Conservation (phyloP, 2,329 filamentous ascomycete species). For the Pseudopyrenochaeta lycopersici region DNA sequence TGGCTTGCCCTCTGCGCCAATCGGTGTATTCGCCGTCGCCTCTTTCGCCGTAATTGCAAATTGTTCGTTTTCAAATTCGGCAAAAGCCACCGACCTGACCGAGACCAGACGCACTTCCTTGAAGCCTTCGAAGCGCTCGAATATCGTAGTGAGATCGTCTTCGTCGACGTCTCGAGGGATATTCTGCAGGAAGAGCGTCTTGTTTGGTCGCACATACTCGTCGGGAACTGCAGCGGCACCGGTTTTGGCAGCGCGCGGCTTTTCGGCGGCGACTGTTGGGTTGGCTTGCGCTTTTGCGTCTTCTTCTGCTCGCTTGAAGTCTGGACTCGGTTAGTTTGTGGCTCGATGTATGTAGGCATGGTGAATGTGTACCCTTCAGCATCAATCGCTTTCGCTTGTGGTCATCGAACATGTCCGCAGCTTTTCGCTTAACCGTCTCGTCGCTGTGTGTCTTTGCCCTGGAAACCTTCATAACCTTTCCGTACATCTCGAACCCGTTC, state of each 20-base stretch:
- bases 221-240: constrained; percentile 86
- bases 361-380: constrained; percentile 76
- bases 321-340: constrained; percentile 50
- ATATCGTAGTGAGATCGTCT: constrained; percentile 80
- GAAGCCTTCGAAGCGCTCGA: constrained; percentile 91
- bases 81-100: constrained; percentile 90
- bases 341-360: neutral
- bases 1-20: constrained; percentile 76
- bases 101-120: constrained; percentile 91
- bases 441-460: constrained; percentile 87
- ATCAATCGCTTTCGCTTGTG: constrained; percentile 86
- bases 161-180: constrained; percentile 86
- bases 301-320: constrained; percentile 83
- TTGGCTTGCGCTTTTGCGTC: constrained; percentile 80
- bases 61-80: constrained; percentile 91
- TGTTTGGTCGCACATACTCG: constrained; percentile 97
- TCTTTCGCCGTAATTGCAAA: constrained; percentile 95
- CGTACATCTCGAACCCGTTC: constrained; percentile 92
- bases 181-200: constrained; percentile 93
- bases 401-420: constrained; percentile 83
- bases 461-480: constrained; percentile 86
- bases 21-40: constrained; percentile 82
- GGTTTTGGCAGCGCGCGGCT: constrained; percentile 70
- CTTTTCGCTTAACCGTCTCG: constrained; percentile 79
- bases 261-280: constrained; percentile 61